These are phyloP conservation scores for Cairneyella variabilis DNA, from an alignment of 495 filamentous ascomycete genomes.

Conservation along the genomic window DNA sequence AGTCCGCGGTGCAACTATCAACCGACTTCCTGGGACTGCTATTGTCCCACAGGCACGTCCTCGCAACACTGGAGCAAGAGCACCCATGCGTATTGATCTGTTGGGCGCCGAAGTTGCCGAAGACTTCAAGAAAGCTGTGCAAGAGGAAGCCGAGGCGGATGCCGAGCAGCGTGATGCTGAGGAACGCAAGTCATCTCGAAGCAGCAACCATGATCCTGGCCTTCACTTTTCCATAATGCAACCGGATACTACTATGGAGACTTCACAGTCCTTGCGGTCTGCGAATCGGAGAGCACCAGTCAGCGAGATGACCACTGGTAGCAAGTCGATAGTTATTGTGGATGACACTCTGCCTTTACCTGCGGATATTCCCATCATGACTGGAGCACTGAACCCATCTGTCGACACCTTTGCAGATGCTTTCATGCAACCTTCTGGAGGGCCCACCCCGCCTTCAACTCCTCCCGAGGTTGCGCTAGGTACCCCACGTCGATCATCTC, in stretches of 20 bases:
- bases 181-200: conserved; percentile 6
- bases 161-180: conserved; percentile 23
- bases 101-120: conserved; percentile 73
- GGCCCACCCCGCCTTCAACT: conserved; percentile 49
- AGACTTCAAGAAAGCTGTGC: conserved; percentile 65
- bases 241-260: conserved; percentile 16
- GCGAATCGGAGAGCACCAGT: conserved; percentile 7
- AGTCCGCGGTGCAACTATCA: conserved; percentile 42
- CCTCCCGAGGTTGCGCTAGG: conserved; percentile 38
- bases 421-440: conserved; percentile 37
- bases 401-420: conserved; percentile 46
- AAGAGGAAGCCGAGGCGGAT: conserved; percentile 48
- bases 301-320: conserved; percentile 69
- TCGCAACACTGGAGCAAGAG: conserved; percentile 36
- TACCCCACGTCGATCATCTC: conserved; percentile 47
- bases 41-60: conserved; percentile 48
- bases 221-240: conserved; percentile 22
- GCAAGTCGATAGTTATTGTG: conserved; percentile 84
- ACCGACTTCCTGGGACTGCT: conserved; percentile 49
- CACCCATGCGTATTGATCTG: conserved; percentile 62
- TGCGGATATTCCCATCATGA: conserved; percentile 42
- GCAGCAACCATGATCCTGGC: conserved; percentile 19
- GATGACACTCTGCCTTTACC: conserved; percentile 55
- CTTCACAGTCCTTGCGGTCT: conserved; percentile 6
- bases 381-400: conserved; percentile 43